phyloP scores from a whole-genome alignment of 2,329 filamentous ascomycete species.

The Cladobotryum protrusum region DNA sequence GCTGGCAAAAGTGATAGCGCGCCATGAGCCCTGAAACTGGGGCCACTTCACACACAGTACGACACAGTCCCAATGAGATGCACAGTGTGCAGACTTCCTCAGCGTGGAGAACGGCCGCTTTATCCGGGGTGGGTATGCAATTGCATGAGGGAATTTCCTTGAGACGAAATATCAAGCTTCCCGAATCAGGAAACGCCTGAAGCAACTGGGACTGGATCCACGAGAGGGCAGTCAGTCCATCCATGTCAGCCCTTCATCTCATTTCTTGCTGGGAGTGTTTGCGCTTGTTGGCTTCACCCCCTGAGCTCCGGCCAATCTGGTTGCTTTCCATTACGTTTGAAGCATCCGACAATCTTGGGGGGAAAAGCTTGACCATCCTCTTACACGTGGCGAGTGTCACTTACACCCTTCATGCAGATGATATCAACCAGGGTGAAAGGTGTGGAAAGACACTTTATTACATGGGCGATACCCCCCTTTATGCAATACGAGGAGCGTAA shows the following conservation, averaged over 20 bases:
- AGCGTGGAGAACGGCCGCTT: slow-evolving; percentile 1
- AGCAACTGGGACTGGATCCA: neutral
- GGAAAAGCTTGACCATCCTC: too few relatives aligned
- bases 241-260: too few relatives aligned
- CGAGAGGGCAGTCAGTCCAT: too few relatives aligned
- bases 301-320: too few relatives aligned
- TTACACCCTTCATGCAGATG: slow-evolving; percentile 1
- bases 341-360: too few relatives aligned
- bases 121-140: slow-evolving; percentile 9
- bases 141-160: slow-evolving; percentile 11
- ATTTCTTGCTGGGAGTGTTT: too few relatives aligned
- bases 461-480: neutral
- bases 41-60: neutral
- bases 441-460: too few relatives aligned
- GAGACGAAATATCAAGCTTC: slow-evolving; percentile 6
- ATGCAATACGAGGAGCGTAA: slow-evolving; percentile 8
- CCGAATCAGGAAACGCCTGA: slow-evolving; percentile 8
- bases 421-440: neutral
- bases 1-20: too few relatives aligned
- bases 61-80: neutral
- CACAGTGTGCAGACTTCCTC: neutral
- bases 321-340: too few relatives aligned
- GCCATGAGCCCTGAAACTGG: too few relatives aligned
- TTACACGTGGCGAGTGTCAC: too few relatives aligned
- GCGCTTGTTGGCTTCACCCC: too few relatives aligned